Base-by-base conservation (phyloP, 352 stramenopile genomes). In the Pythium myriotylum region DNA sequence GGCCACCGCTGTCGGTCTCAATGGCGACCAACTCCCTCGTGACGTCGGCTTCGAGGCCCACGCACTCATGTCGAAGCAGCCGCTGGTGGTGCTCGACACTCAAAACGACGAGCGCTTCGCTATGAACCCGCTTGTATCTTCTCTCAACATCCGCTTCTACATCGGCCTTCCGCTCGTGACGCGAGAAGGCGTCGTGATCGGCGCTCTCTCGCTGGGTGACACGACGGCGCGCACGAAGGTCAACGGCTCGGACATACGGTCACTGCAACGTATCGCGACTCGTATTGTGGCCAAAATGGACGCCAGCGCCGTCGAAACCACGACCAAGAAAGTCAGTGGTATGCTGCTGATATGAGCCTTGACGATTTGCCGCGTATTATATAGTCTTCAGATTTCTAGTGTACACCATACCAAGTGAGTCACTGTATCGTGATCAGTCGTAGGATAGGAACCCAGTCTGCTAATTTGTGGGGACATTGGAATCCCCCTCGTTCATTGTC, bases 221-320 rank as follows among this genome's bases (percentile, higher is more conserved):
- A 88, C 73, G 5, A 74, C 68, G 33, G 64, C 86, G 37, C 81
- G 86, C 17, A 74, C 84, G 27, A 80, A 79, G 57, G 74, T 93
- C 39, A 88, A 77, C 42, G 76, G 80, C 27, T 71, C 77, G 2
- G 84, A 93, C 40, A 23, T 95, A 52, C 72, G 81, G 23, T 81
- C 82, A n/a, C 62, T 94, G 40, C 64, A 84, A 60, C 73, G 86
- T 47, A 79, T 95, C 45, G 82, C 84, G 3, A 65, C 78, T 23
- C 81, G 80, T 29, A 86, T 91, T 52, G 65, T 92, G 23, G 74
- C 83, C 45, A 91, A 89, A 70, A 86, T 92, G 77, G 81, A 92
- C 51, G 67, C 69, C 4, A 71, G 73, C 32, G 76, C 77, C 45
- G 70, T 62, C 32, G 62, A 72, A 12, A 16, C 41, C 24, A 19